Evolutionary conservation across 2,329 filamentous ascomycete genomes (phyloP).

Genomic region (Cadophora sp.): DNA sequence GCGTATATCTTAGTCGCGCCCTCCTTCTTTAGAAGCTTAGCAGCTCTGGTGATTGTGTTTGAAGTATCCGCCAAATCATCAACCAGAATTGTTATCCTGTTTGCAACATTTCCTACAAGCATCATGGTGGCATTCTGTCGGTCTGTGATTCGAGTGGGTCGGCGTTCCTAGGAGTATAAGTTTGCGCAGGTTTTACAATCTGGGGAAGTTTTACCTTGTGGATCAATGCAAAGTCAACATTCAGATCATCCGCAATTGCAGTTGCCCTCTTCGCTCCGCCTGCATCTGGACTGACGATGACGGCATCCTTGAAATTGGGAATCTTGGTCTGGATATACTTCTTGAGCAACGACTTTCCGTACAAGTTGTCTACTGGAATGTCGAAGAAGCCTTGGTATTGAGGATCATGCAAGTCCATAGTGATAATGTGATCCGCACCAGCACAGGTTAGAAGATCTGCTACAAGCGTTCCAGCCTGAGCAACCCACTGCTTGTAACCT

Average conservation of each 20-base stretch:
- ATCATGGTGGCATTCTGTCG: constrained; percentile 95
- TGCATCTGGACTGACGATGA: constrained; percentile 95
- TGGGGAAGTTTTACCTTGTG: constrained; percentile 76
- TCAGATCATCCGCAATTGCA: constrained; percentile 89
- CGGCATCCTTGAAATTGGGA: constrained; percentile 77
- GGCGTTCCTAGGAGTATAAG: constrained; percentile 71
- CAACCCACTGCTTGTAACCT: constrained; percentile 98
- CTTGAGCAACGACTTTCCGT: constrained; percentile 78
- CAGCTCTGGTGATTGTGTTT: constrained; percentile 95
- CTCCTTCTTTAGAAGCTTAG: constrained; percentile 95
- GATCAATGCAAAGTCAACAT: constrained; percentile 95
- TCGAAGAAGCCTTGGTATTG: constrained; percentile 99
- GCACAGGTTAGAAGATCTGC: constrained; percentile 95
- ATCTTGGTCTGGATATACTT: constrained; percentile 82
- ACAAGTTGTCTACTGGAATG: constrained; percentile 97
- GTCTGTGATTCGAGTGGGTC: constrained; percentile 85
- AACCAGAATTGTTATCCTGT: constrained; percentile 85
- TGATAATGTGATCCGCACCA: constrained; percentile 95
- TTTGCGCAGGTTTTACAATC: constrained; percentile 43
- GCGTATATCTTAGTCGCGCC: constrained; percentile 92
- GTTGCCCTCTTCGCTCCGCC: constrained; percentile 96
- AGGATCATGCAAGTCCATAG: constrained; percentile 94
- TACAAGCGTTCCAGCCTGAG: constrained; percentile 92
- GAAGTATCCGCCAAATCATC: constrained; percentile 96
- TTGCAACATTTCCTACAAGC: constrained; percentile 85